Percentiles rank a stretch among this genome's conserved stretches.
Evolutionary conservation across 116 monocot genomes (phyloP).

Genomic region (Cymodocea nodosa): DNA sequence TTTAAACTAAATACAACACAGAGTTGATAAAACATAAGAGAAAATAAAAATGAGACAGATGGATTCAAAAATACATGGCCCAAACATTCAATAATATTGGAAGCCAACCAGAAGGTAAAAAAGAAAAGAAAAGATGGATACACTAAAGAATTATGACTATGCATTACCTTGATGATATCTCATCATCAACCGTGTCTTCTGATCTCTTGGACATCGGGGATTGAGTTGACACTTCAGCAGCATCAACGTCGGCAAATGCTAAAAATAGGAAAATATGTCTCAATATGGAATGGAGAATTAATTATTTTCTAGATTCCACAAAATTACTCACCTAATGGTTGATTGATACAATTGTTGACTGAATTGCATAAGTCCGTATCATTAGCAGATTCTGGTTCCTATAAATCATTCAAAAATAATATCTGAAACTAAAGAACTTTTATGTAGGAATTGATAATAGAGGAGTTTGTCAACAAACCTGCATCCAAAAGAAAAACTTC

Average conservation of each 20-base stretch:
- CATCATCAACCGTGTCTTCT: conserved; percentile 70
- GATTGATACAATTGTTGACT: conserved; percentile 63
- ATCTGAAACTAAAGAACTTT: background rate
- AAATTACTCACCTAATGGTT: conserved; percentile 51
- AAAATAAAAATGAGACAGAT: no score
- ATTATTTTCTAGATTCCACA: background rate
- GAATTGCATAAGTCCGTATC: conserved; percentile 53
- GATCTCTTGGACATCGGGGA: conserved; percentile 50
- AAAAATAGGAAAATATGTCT: conserved; percentile 5
- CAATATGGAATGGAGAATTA: background rate
- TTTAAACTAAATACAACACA: no score
- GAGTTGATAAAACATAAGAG: no score
- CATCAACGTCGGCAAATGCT: conserved; percentile 58
- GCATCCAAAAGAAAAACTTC: conserved; percentile 95
- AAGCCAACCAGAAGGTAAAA: no score
- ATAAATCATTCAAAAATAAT: conserved; percentile 7
- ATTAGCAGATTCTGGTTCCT: conserved; percentile 62
- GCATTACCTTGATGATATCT: conserved; percentile 68
- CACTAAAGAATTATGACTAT: no score
- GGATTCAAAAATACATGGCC: no score
- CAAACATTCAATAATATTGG: no score
- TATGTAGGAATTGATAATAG: background rate
- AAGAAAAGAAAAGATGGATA: no score
- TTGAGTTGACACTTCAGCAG: conserved; percentile 57
- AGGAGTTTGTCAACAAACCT: conserved; percentile 30